A percentile compares a stretch with the other conserved stretches of the same genome.
Conservation (phyloP, 2,329 filamentous ascomycete genomes). For the Fusarium sarcochroum region DNA sequence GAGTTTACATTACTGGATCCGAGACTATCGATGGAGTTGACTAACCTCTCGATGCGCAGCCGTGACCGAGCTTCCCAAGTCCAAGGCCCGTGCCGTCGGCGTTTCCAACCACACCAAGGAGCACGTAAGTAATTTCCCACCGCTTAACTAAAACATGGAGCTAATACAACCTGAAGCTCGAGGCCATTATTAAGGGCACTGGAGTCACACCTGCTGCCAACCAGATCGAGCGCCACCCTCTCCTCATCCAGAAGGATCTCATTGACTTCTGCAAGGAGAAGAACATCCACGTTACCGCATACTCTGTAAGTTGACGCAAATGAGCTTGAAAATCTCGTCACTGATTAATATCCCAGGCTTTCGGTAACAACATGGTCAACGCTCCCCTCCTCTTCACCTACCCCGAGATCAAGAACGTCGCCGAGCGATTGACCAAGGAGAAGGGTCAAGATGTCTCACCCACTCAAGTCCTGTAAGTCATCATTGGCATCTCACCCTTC, state of each 20-base stretch:
- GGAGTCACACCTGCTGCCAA: slow-evolving; percentile 76
- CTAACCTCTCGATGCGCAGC: background rate
- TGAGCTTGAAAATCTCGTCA: rapidly evolving
- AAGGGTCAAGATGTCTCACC: slow-evolving; percentile 54
- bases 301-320: slow-evolving; percentile 55
- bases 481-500: rapidly evolving
- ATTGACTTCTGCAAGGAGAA: slow-evolving; percentile 69
- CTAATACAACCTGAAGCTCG: slow-evolving; percentile 55
- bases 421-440: slow-evolving; percentile 56
- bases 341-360: slow-evolving; percentile 29
- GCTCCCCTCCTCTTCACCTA: slow-evolving; percentile 68
- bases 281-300: slow-evolving; percentile 69
- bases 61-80: slow-evolving; percentile 18
- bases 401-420: slow-evolving; percentile 66
- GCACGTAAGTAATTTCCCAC: background rate
- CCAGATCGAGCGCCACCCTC: slow-evolving; percentile 86
- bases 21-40: too few relatives aligned
- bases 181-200: slow-evolving; percentile 69
- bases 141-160: background rate
- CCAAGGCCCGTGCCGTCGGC: slow-evolving; percentile 76
- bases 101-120: slow-evolving; percentile 82
- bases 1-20: background rate
- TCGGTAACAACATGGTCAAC: slow-evolving; percentile 60
- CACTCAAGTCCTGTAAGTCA: slow-evolving; percentile 54
- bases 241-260: slow-evolving; percentile 74